Conservation (phyloP, 257 asterid genomes). For the Jasminum sambac region DNA sequence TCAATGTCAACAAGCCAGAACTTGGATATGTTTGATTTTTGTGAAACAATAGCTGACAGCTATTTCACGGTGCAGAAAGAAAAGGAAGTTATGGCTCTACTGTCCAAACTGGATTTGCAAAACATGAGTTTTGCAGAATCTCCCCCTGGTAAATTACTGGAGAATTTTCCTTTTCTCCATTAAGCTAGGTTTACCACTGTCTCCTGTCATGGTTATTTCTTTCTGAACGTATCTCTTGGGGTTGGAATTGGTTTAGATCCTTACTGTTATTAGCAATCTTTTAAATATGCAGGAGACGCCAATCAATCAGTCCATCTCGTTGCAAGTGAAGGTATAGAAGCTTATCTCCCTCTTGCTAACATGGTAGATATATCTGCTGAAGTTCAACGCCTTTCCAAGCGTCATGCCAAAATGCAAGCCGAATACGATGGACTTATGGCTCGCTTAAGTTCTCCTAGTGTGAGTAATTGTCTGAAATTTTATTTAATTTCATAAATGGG, state of each 20-base stretch:
- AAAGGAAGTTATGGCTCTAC: slow-evolving; percentile 81
- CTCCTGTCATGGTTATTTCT: slow-evolving; percentile 3
- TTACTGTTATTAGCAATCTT: background rate
- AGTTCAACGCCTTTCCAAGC: slow-evolving; percentile 77
- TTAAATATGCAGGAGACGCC: slow-evolving; percentile 66
- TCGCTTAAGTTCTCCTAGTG: slow-evolving; percentile 77
- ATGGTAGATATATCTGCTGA: slow-evolving; percentile 96
- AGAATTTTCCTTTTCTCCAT: slow-evolving; percentile 2
- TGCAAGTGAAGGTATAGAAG: slow-evolving; percentile 94
- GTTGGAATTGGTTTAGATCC: background rate
- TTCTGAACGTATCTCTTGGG: background rate
- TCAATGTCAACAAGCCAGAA: slow-evolving; percentile 6
- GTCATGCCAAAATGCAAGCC: slow-evolving; percentile 72
- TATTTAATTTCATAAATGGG: background rate
- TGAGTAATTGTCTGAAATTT: slow-evolving; percentile 39
- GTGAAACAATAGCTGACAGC: slow-evolving; percentile 10
- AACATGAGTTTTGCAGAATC: slow-evolving; percentile 57
- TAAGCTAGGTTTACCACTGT: slow-evolving; percentile 1
- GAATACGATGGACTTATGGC: slow-evolving; percentile 80
- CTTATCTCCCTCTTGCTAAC: slow-evolving; percentile 94
- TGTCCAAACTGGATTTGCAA: slow-evolving; percentile 80
- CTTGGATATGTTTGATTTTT: slow-evolving; percentile 6
- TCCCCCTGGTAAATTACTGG: slow-evolving; percentile 59
- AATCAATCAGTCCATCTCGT: slow-evolving; percentile 81
- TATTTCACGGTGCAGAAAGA: slow-evolving; percentile 63